Conservation (phyloP, 306 rosid genomes). For the Mimosa bimucronata region DNA sequence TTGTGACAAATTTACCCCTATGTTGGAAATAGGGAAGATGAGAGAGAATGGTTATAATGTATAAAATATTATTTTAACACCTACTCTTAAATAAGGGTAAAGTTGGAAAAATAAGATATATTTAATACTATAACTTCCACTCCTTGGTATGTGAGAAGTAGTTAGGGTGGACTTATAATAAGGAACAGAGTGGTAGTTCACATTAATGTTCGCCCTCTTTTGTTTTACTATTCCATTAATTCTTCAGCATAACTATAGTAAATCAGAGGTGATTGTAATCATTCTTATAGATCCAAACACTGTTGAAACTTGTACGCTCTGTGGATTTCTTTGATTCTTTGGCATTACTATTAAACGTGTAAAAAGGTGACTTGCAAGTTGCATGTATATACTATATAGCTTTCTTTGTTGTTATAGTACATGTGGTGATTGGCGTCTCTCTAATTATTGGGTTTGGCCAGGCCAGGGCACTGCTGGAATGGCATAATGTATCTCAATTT, state of each 20-base stretch:
- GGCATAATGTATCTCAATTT: constrained; percentile 72
- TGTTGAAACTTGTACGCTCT: background rate
- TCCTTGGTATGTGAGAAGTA: too few relatives aligned
- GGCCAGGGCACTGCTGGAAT: constrained; percentile 91
- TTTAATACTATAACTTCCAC: too few relatives aligned
- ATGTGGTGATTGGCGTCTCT: constrained; percentile 22
- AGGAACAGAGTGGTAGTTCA: too few relatives aligned
- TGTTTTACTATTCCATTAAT: background rate
- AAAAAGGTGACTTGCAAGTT: constrained; percentile 20
- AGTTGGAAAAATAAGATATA: too few relatives aligned
- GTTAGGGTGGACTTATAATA: too few relatives aligned
- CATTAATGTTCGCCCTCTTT: background rate
- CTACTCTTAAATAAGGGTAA: too few relatives aligned
- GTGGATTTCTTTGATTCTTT: constrained; percentile 12
- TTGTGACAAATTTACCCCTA: too few relatives aligned
- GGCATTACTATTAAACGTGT: constrained; percentile 10
- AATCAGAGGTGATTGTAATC: too few relatives aligned
- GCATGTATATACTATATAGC: constrained; percentile 11
- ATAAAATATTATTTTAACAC: too few relatives aligned
- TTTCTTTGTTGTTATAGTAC: background rate
- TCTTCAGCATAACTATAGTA: too few relatives aligned
- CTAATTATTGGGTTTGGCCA: constrained; percentile 44
- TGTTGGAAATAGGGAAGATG: too few relatives aligned
- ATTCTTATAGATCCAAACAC: background rate
- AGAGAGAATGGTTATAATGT: too few relatives aligned